phyloP scores from a whole-genome alignment of 345 rosid genomes.

The Eucalyptus guilfoylei region DNA sequence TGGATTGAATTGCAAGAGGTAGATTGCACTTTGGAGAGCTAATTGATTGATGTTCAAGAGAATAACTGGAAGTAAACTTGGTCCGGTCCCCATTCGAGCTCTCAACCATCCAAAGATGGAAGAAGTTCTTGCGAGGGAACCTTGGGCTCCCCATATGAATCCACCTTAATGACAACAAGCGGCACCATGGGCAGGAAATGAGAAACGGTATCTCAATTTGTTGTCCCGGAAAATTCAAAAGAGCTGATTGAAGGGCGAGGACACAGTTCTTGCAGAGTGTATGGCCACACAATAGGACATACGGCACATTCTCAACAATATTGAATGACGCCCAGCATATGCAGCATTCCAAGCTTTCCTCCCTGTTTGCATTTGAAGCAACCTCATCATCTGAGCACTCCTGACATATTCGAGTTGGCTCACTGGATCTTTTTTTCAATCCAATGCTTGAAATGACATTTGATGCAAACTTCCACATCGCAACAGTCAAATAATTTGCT shows the following conservation, averaged over 20 bases:
- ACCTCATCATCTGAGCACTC: slow-evolving; percentile 29
- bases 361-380: slow-evolving; percentile 1
- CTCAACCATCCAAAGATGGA: slow-evolving; percentile 40
- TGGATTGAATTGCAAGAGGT: not conserved
- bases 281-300: slow-evolving; percentile 28
- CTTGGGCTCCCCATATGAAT: slow-evolving; percentile 12
- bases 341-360: slow-evolving; percentile 30
- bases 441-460: slow-evolving; percentile 3
- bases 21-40: not conserved
- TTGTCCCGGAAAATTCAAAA: slow-evolving; percentile 7
- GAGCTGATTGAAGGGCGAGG: slow-evolving; percentile 13
- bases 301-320: slow-evolving; percentile 31
- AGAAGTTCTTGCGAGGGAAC: slow-evolving; percentile 26
- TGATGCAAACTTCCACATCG: slow-evolving; percentile 3
- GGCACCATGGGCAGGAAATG: slow-evolving; percentile 32
- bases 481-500: not conserved
- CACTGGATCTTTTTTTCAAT: not conserved
- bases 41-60: slow-evolving; percentile 1
- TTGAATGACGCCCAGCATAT: slow-evolving; percentile 37
- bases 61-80: slow-evolving; percentile 4
- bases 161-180: slow-evolving; percentile 15
- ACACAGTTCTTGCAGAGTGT: slow-evolving; percentile 28
- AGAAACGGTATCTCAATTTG: slow-evolving; percentile 22
- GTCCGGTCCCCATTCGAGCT: slow-evolving; percentile 13
- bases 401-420: not conserved